Evolutionary conservation across 176 grass and related monocot species (phyloP).

Genomic region (Calamus simplicifolius): DNA sequence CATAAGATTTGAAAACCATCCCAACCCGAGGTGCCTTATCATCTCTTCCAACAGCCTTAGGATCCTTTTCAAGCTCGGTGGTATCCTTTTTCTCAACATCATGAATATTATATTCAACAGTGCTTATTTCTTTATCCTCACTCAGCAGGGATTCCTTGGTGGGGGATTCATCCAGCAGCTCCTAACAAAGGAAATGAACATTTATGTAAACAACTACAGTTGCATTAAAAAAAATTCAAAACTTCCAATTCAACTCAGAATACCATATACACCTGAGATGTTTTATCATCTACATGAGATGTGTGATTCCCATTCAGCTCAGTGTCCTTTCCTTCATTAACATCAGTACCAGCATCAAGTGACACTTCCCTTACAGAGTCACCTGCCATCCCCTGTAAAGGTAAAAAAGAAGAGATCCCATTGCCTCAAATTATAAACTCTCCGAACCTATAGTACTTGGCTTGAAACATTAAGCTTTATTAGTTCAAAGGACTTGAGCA

Average conservation of each 20-base stretch:
- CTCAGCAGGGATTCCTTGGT: background rate
- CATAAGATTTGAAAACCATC: slow-evolving; percentile 8
- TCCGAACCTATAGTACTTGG: too few relatives aligned
- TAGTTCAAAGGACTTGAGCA: too few relatives aligned
- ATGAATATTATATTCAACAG: background rate
- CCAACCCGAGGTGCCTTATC: slow-evolving; percentile 5
- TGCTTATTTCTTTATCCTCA: slow-evolving; percentile 2
- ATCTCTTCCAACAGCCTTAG: slow-evolving; percentile 1
- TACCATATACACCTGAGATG: background rate
- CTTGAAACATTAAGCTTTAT: too few relatives aligned
- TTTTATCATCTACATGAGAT: background rate
- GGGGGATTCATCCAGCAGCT: background rate
- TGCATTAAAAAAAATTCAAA: background rate
- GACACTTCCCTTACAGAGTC: background rate
- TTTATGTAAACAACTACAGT: background rate
- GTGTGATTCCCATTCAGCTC: background rate
- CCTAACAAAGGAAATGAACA: slow-evolving; percentile 1
- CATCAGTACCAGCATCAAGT: slow-evolving; percentile 7
- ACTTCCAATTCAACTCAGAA: background rate
- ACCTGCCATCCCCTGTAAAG: background rate
- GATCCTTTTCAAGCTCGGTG: background rate
- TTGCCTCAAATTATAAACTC: too few relatives aligned
- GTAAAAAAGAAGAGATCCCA: background rate
- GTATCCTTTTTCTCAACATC: background rate
- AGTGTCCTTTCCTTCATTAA: background rate